These are phyloP conservation scores for Aspergillus nidulans DNA, from an alignment of 495 filamentous ascomycete species.

Conservation along the genomic window DNA sequence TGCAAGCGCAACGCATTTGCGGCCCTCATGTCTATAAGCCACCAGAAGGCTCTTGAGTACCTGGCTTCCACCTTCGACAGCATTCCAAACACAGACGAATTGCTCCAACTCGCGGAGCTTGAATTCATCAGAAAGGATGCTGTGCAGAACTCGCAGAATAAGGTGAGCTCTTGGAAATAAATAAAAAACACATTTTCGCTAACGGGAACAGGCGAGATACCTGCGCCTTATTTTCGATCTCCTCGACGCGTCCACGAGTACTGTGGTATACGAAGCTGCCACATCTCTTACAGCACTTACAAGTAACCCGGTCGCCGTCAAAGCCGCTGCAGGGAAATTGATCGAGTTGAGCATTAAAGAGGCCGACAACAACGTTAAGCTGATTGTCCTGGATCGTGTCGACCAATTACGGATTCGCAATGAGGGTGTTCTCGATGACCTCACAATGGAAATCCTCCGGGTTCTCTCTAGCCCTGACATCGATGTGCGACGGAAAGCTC, in stretches of 20 bases:
- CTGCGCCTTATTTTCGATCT: constrained; percentile 94
- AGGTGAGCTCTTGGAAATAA: constrained; percentile 52
- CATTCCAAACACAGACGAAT: constrained; percentile 88
- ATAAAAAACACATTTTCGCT: constrained; percentile 16
- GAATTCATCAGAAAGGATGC: constrained; percentile 98
- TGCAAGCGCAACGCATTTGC: constrained; percentile 99
- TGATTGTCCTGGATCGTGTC: constrained; percentile 94
- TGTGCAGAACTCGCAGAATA: constrained; percentile 88
- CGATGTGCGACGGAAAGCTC: constrained; percentile 89
- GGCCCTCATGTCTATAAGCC: constrained; percentile 83
- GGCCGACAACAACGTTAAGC: constrained; percentile 97
- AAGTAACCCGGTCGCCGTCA: constrained; percentile 95
- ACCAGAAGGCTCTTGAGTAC: constrained; percentile 88
- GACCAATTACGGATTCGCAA: constrained; percentile 88
- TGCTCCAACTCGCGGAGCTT: constrained; percentile 87
- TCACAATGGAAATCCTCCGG: constrained; percentile 97
- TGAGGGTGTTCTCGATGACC: constrained; percentile 87
- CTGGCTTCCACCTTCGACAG: constrained; percentile 88
- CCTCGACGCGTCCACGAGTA: constrained; percentile 86
- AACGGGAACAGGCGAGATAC: constrained; percentile 66
- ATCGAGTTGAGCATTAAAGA: constrained; percentile 96
- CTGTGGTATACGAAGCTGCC: constrained; percentile 97
- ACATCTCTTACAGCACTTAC: constrained; percentile 93
- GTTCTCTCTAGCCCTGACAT: constrained; percentile 96
- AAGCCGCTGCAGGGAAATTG: constrained; percentile 92